Evolutionary conservation across 768 basidiomycete genomes (phyloP).

Genomic region (Auricularia heimuer): DNA sequence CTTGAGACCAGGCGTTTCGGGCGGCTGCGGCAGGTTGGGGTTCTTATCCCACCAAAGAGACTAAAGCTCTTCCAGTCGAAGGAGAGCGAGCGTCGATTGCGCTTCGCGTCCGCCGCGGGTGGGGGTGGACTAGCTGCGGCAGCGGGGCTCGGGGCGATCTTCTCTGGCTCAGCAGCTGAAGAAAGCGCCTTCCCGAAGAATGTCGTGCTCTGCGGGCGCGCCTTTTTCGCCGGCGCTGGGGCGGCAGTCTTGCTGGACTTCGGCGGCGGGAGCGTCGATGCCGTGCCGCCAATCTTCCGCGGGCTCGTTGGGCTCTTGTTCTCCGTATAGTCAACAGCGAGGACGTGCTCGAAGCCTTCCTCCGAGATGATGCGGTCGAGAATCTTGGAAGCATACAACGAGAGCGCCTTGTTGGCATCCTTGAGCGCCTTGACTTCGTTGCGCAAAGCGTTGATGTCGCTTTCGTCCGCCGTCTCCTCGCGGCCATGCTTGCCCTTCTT

Average conservation of each 20-base stretch:
- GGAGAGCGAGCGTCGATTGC: conserved; percentile 66
- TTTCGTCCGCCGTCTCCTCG: conserved; percentile 23
- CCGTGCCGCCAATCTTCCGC: conserved; percentile 1
- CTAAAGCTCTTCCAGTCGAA: conserved; percentile 78
- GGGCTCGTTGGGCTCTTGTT: conserved; percentile 29
- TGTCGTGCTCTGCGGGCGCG: conserved; percentile 3
- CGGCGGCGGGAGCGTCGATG: conserved; percentile 15
- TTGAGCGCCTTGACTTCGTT: conserved; percentile 85
- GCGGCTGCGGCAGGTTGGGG: conserved; percentile 30
- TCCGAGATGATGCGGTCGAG: conserved; percentile 94
- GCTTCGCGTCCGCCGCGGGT: conserved; percentile 25
- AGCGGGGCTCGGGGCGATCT: conserved; percentile 14
- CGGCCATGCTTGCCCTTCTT: conserved; percentile 40
- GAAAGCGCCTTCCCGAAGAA: conserved; percentile 14
- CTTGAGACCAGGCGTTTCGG: conserved; percentile 34
- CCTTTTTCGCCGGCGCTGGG: conserved; percentile 21
- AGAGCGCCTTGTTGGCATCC: conserved; percentile 92
- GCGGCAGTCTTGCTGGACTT: conserved; percentile 20
- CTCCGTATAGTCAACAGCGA: conserved; percentile 83
- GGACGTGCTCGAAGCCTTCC: conserved; percentile 94
- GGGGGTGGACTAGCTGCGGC: conserved; percentile 18
- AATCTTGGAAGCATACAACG: conserved; percentile 93
- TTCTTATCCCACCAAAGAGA: conserved; percentile 55
- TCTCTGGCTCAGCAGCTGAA: conserved; percentile 12
- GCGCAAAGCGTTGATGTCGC: conserved; percentile 65